These are phyloP conservation scores for Cryphonectria radicalis DNA, from an alignment of 2,329 filamentous ascomycete species.

Conservation along the genomic window DNA sequence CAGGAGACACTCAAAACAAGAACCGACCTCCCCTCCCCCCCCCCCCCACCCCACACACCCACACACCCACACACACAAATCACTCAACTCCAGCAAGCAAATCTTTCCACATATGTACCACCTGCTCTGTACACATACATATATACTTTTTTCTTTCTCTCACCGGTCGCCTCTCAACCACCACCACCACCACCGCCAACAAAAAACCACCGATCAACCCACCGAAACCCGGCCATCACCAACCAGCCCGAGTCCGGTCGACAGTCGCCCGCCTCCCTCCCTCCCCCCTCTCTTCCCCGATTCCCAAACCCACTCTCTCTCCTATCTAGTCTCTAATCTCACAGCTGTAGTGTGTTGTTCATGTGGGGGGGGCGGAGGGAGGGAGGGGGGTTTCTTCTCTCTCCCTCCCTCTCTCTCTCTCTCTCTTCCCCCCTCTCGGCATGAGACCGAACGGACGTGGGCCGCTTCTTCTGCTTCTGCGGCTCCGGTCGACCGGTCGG, in stretches of 20 bases:
- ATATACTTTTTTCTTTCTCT: not conserved
- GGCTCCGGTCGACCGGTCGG: not conserved
- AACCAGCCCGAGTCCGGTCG: not conserved
- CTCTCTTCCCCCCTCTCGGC: not conserved
- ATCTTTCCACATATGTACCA: not conserved
- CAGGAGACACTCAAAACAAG: too few species aligned
- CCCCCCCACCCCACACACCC: too few species aligned
- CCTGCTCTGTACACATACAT: not conserved
- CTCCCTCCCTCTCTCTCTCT: too few species aligned
- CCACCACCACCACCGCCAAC: not conserved
- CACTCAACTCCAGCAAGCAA: not conserved
- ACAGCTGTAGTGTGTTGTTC: not conserved
- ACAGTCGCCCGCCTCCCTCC: not conserved
- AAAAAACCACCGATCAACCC: not conserved
- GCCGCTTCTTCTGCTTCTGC: not conserved
- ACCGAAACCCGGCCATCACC: not conserved
- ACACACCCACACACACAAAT: too few species aligned
- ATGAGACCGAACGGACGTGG: not conserved
- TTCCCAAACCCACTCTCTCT: not conserved
- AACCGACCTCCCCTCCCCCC: too few species aligned
- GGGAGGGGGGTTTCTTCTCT: too few species aligned
- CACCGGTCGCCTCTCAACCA: not conserved
- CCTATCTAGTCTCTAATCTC: not conserved
- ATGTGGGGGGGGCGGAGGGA: not conserved
- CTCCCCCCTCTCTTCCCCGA: too few species aligned